A percentile compares a stretch with the other conserved stretches of the same genome.
phyloP scores from a whole-genome alignment of 1,284 basidiomycete species.

The Ceratorhiza oryzae-sativae region DNA sequence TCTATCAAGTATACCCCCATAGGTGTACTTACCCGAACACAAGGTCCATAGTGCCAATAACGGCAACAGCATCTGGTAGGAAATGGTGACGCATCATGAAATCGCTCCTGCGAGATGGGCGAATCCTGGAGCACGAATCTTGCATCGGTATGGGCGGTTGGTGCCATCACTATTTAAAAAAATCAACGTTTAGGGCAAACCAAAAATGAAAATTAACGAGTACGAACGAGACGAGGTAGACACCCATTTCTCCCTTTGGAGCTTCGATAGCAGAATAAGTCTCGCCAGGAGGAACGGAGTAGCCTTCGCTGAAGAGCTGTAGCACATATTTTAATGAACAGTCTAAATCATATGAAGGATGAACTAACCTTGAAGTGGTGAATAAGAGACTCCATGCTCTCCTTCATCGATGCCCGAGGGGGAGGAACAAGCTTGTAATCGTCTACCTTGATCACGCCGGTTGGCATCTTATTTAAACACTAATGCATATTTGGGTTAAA shows the following conservation, averaged over 20 bases:
- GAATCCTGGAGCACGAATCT: constrained; percentile 93
- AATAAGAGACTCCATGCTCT: constrained; percentile 97
- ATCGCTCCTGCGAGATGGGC: constrained; percentile 89
- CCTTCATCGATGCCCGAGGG: constrained; percentile 97
- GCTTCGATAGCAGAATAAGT: constrained; percentile 98
- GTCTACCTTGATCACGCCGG: constrained; percentile 92
- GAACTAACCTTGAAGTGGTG: constrained; percentile 91
- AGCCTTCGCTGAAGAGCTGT: constrained; percentile 94
- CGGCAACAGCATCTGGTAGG: constrained; percentile 89
- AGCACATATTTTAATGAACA: neutral
- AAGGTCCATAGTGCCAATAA: constrained; percentile 93
- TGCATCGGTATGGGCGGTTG: constrained; percentile 92
- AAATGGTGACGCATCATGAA: constrained; percentile 97
- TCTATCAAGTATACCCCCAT: constrained; percentile 14
- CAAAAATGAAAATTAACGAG: neutral
- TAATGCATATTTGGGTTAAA: no score
- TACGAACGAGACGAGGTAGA: constrained; percentile 88
- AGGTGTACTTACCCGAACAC: constrained; percentile 76
- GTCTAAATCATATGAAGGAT: neutral
- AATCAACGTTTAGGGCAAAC: neutral
- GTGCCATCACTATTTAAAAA: constrained; percentile 73
- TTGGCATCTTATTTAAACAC: constrained; percentile 97
- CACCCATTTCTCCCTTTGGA: constrained; percentile 98
- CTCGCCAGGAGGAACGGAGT: constrained; percentile 96
- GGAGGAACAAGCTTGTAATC: constrained; percentile 99